Conservation (phyloP, 75 land plant genomes). For the Pinus taeda region DNA sequence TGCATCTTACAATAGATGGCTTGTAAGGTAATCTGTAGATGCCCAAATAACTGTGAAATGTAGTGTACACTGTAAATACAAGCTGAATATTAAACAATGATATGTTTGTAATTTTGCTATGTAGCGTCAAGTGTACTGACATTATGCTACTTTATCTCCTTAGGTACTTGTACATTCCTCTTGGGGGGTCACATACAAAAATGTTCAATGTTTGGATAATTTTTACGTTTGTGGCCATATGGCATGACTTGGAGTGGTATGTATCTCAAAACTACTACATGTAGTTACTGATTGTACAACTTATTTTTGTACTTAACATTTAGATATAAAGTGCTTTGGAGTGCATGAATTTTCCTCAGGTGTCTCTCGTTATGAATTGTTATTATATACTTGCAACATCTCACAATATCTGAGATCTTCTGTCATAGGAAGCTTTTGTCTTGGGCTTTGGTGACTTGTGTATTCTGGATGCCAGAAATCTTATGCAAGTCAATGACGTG, state of each 20-base stretch:
- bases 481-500: conserved; percentile 50
- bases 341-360: background rate
- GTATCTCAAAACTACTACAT: background rate
- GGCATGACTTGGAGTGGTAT: conserved; percentile 99
- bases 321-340: background rate
- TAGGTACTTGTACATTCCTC: conserved; percentile 96
- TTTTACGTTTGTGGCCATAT: conserved; percentile 95
- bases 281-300: background rate
- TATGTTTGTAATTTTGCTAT: background rate
- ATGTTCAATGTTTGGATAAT: conserved; percentile 84
- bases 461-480: conserved; percentile 86
- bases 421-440: conserved; percentile 88
- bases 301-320: conserved; percentile 4
- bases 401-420: background rate
- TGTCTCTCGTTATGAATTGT: background rate
- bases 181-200: conserved; percentile 85
- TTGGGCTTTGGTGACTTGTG: conserved; percentile 99
- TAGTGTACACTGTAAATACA: background rate
- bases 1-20: conserved; percentile 98
- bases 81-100: background rate
- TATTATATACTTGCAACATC: background rate
- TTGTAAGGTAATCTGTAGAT: conserved; percentile 70
- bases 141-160: conserved; percentile 5
- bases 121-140: background rate
- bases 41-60: conserved; percentile 1